A percentile compares a stretch with the other conserved stretches of the same genome.
Evolutionary conservation across 1,284 basidiomycete species (phyloP).

Genomic region (Macrocystidia cucumis): DNA sequence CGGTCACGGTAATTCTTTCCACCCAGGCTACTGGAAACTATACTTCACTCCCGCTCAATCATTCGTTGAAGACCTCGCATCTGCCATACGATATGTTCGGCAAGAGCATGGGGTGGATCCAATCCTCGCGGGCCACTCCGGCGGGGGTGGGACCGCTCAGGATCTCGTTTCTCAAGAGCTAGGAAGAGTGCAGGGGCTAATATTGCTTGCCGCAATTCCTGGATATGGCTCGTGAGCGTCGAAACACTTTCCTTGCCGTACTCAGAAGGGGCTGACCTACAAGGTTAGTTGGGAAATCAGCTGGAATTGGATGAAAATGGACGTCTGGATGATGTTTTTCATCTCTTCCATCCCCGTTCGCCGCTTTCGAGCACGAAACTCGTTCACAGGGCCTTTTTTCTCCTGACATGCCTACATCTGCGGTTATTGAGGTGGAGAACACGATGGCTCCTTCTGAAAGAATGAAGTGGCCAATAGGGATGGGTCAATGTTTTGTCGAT

Average conservation of each 20-base stretch:
- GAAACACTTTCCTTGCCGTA: too few species aligned
- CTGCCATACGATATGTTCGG: slow-evolving; percentile 6
- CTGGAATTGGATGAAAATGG: slow-evolving; percentile 9
- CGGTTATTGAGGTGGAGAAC: slow-evolving; percentile 5
- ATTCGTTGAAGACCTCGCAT: slow-evolving; percentile 4
- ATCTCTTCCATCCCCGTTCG: slow-evolving; percentile 10
- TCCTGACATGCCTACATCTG: slow-evolving; percentile 1
- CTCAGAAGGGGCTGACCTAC: too few species aligned
- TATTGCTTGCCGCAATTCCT: slow-evolving; percentile 8
- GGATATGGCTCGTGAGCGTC: slow-evolving; percentile 11
- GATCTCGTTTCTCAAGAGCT: slow-evolving; percentile 6
- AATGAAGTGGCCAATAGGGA: slow-evolving; percentile 9
- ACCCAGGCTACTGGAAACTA: slow-evolving; percentile 9
- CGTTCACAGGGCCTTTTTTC: slow-evolving; percentile 11
- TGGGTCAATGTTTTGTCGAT: slow-evolving; percentile 10
- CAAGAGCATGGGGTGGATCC: slow-evolving; percentile 7
- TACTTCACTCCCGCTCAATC: slow-evolving; percentile 6
- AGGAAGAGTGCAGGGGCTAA: slow-evolving; percentile 7
- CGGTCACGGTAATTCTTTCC: slow-evolving; percentile 10
- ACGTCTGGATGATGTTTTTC: slow-evolving; percentile 6
- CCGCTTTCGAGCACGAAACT: slow-evolving; percentile 10
- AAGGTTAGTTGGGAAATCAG: slow-evolving; percentile 8
- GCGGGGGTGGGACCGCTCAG: slow-evolving; percentile 10
- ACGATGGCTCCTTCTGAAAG: slow-evolving; percentile 10
- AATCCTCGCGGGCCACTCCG: slow-evolving; percentile 10